These are phyloP conservation scores for Echinochloa phyllopogon DNA, from an alignment of 176 grass and related monocot genomes.

Conservation along the genomic window DNA sequence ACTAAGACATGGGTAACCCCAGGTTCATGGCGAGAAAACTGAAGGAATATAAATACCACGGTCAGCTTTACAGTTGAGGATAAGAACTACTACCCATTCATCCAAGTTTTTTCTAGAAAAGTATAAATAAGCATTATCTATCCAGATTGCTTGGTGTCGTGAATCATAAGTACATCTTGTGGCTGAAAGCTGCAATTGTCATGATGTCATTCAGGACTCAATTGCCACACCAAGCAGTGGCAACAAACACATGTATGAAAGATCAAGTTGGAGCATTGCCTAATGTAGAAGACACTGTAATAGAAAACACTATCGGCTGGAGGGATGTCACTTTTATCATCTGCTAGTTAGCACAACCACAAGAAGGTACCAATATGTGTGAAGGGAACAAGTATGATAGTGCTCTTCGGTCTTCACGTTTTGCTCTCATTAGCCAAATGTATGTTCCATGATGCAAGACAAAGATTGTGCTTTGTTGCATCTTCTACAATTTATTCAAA, in stretches of 20 bases:
- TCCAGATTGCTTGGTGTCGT: conserved; percentile 20
- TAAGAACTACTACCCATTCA: background rate
- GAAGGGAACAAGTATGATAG: conserved; percentile 15
- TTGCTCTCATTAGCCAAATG: conserved; percentile 15
- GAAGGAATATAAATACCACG: conserved; percentile 32
- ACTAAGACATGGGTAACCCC: conserved; percentile 80
- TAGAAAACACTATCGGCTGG: conserved; percentile 36
- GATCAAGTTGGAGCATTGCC: conserved; percentile 43
- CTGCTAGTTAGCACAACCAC: conserved; percentile 32
- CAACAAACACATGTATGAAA: conserved; percentile 39
- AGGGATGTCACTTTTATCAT: conserved; percentile 43
- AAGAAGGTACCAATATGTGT: background rate
- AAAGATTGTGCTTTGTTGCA: conserved; percentile 5
- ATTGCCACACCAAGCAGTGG: conserved; percentile 30
- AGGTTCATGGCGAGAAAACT: conserved; percentile 77
- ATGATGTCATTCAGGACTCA: conserved; percentile 38
- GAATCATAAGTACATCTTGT: conserved; percentile 23
- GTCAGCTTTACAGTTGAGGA: conserved; percentile 30
- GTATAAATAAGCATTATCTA: conserved; percentile 3
- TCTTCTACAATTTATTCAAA: conserved; percentile 19
- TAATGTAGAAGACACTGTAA: conserved; percentile 43
- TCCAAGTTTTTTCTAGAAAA: conserved; percentile 1
- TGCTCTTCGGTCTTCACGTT: conserved; percentile 3
- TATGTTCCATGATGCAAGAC: conserved; percentile 23
- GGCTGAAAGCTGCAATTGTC: conserved; percentile 34